Evolutionary conservation across 202 grass and related monocot genomes (phyloP).

Genomic region (Schoenoplectus tabernaemontani): DNA sequence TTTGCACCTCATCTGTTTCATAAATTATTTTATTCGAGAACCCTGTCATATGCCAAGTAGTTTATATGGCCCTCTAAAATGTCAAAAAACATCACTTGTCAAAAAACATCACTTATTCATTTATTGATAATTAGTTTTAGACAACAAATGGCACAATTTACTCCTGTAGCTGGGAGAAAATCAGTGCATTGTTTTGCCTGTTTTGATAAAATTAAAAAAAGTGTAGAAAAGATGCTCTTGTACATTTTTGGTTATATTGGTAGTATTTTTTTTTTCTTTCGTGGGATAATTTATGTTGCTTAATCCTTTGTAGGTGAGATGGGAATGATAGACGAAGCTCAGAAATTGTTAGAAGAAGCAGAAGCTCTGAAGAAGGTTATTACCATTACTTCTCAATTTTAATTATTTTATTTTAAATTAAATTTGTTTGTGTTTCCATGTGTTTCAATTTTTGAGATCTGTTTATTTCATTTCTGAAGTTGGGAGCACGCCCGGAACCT

Average conservation of each 20-base stretch:
- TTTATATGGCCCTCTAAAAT: background rate
- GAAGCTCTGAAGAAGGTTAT: slow-evolving; percentile 87
- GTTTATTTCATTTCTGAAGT: slow-evolving; percentile 39
- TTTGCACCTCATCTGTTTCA: slow-evolving; percentile 1
- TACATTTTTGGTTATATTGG: background rate
- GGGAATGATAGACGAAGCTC: slow-evolving; percentile 90
- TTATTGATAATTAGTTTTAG: background rate
- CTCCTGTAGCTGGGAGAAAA: background rate
- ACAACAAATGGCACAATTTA: background rate
- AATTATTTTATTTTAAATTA: background rate
- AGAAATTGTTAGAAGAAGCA: slow-evolving; percentile 89
- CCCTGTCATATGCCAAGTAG: background rate
- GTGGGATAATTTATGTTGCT: background rate
- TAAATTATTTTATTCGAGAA: background rate
- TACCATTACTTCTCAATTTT: background rate
- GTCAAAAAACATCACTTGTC: no score
- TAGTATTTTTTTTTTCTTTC: background rate
- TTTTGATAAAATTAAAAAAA: background rate
- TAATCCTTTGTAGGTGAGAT: slow-evolving; percentile 58
- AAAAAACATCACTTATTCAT: background rate
- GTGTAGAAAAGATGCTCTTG: background rate
- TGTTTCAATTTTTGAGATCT: slow-evolving; percentile 25
- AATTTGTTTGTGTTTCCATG: background rate
- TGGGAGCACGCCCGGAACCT: slow-evolving; percentile 43
- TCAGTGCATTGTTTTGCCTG: background rate